Evolutionary conservation across 2,329 filamentous ascomycete species (phyloP), one percentile per base, ranked within the genome.

Genomic region (Cyphellophora attinorum): DNA sequence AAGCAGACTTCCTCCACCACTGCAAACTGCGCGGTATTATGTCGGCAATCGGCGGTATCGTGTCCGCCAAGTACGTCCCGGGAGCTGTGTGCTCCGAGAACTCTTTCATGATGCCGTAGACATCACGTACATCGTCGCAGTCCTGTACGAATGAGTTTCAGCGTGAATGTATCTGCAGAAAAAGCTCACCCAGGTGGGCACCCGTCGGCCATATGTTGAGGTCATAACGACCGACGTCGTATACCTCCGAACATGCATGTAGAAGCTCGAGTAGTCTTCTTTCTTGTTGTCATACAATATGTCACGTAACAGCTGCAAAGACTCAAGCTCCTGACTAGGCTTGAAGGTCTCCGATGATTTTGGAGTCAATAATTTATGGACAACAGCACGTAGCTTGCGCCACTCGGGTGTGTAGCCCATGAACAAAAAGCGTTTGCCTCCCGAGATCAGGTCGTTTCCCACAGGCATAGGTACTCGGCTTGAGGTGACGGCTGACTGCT

Each of bases 171-270:
- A n/a, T n/a, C n/a, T n/a, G n/a, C n/a, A n/a, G n/a, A n/a, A n/a
- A n/a, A n/a, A n/a, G n/a, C n/a, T n/a, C n/a, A n/a, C n/a, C n/a
- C n/a, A n/a, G n/a, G n/a, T n/a, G n/a, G n/a, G n/a, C n/a, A n/a
- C n/a, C 5, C 66, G 61, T 37, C 67, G 64, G 0, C 68, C 67
- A 42, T 70, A 72, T 4, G 65, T 58, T 3, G 70, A 62, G 4
- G 60, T 65, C 40, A 70, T 67, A 4, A 69, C 65, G 19, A 71
- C 56, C 40, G 61, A 65, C 2, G 61, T 59, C 0, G 66, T 66
- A 41, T 67, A 72, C 0, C 64, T 56, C 44, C 69, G 62, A 15
- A 70, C 55, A 12, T 60, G 53, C 32, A 60, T 58, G 40, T 67
- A 64, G 54, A 65, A 70, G n/a, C n/a, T n/a, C n/a, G n/a, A n/a